These are phyloP conservation scores for Rickenella mellea DNA, from an alignment of 768 basidiomycete species.

Conservation along the genomic window DNA sequence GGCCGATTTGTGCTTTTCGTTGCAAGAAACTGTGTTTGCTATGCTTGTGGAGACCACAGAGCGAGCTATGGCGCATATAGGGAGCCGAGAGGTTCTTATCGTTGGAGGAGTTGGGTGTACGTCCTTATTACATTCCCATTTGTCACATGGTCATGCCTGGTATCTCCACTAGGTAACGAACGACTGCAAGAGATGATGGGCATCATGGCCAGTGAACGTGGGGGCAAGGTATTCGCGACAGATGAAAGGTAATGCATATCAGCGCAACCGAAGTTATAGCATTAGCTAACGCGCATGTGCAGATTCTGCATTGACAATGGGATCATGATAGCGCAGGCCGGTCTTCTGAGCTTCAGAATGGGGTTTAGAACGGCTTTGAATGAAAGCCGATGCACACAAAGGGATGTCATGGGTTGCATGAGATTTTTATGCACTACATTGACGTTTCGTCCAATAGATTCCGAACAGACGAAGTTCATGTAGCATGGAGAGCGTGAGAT, in stretches of 20 bases:
- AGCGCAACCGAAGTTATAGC: not conserved
- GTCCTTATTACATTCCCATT: constrained; percentile 20
- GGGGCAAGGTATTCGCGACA: constrained; percentile 85
- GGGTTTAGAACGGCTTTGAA: constrained; percentile 68
- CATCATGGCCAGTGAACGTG: constrained; percentile 87
- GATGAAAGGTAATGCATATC: constrained; percentile 69
- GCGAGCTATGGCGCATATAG: constrained; percentile 97
- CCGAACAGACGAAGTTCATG: constrained; percentile 89
- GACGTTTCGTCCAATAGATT: constrained; percentile 45
- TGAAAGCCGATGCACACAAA: constrained; percentile 86
- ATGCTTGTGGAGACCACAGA: constrained; percentile 99
- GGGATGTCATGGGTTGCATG: constrained; percentile 34
- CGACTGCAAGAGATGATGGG: constrained; percentile 98
- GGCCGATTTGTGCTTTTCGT: constrained; percentile 92
- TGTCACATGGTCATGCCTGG: not conserved
- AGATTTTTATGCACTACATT: not conserved
- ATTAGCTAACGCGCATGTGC: constrained; percentile 1
- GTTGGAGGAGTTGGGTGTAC: constrained; percentile 99
- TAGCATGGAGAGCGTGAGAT: constrained; percentile 73
- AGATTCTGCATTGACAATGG: constrained; percentile 99
- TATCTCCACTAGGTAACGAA: constrained; percentile 58
- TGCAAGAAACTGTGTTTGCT: constrained; percentile 94
- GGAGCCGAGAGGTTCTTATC: constrained; percentile 90
- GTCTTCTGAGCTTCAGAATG: constrained; percentile 86
- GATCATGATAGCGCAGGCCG: constrained; percentile 99